These are phyloP conservation scores for Clohesyomyces aquaticus DNA, from an alignment of 495 filamentous ascomycete genomes.

Conservation along the genomic window DNA sequence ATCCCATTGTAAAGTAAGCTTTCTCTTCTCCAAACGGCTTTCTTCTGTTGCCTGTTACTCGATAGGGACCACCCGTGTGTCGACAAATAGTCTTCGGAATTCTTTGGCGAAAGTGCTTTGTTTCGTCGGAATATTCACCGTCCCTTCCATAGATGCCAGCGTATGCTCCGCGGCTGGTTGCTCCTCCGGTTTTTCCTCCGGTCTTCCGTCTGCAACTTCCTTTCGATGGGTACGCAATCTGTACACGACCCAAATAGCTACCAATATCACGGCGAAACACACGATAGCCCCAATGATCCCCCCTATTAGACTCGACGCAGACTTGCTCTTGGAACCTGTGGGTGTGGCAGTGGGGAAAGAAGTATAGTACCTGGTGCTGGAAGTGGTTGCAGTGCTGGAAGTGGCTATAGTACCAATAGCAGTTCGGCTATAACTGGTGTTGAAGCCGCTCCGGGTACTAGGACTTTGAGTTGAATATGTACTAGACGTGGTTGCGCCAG, in stretches of 20 bases:
- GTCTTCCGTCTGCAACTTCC: not conserved
- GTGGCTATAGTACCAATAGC: not conserved
- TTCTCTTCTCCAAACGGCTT: not conserved
- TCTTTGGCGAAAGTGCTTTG: not conserved
- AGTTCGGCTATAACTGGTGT: not conserved
- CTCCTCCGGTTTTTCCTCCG: not conserved
- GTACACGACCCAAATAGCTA: not conserved
- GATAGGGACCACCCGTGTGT: not conserved
- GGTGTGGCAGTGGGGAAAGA: not conserved
- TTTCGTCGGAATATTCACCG: not conserved
- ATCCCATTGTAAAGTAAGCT: not conserved
- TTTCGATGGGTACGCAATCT: constrained; percentile 1
- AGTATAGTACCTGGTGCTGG: constrained; percentile 1
- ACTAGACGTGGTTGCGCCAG: not conserved
- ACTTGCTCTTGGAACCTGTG: not conserved
- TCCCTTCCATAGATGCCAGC: not conserved
- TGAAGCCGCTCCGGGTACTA: not conserved
- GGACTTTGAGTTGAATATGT: constrained; percentile 1
- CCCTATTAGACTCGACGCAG: not conserved
- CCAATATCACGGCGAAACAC: not conserved
- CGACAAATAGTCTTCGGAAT: not conserved
- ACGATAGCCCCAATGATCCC: not conserved
- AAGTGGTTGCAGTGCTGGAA: constrained; percentile 1
- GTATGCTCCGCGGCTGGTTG: not conserved
- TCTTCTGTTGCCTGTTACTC: not conserved